Conservation (phyloP, 805 yeast species). For the Debaryomyces tyrocola region DNA sequence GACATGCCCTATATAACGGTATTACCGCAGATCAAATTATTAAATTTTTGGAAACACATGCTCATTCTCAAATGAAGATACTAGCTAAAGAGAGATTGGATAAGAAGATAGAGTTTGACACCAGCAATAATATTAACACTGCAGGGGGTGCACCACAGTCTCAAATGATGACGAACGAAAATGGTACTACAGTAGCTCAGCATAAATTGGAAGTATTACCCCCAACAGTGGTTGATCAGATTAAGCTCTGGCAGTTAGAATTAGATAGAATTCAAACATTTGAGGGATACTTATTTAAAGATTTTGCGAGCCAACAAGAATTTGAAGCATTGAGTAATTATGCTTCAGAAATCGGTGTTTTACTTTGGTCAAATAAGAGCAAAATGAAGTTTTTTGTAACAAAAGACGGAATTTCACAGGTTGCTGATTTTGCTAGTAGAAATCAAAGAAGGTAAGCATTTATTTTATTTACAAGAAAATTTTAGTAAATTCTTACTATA, state of each 20-base stretch:
- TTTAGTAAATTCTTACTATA: background rate
- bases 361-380: slow-evolving; percentile 78
- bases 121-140: slow-evolving; percentile 48
- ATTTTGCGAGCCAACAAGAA: slow-evolving; percentile 76
- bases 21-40: slow-evolving; percentile 95
- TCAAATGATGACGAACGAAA: slow-evolving; percentile 15
- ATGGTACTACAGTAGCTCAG: slow-evolving; percentile 32
- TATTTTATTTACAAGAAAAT: slow-evolving; percentile 5
- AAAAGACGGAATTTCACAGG: slow-evolving; percentile 80
- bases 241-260: slow-evolving; percentile 94
- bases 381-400: slow-evolving; percentile 82
- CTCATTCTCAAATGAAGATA: slow-evolving; percentile 87
- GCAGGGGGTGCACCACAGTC: slow-evolving; percentile 42
- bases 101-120: slow-evolving; percentile 65
- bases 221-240: slow-evolving; percentile 96
- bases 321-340: slow-evolving; percentile 70
- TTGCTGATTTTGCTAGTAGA: slow-evolving; percentile 87
- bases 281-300: slow-evolving; percentile 85
- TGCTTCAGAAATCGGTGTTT: slow-evolving; percentile 88
- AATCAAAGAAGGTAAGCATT: slow-evolving; percentile 18
- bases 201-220: slow-evolving; percentile 69
- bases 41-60: slow-evolving; percentile 84
- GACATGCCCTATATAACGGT: slow-evolving; percentile 81
- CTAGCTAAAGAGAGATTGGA: slow-evolving; percentile 67
- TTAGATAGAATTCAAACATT: slow-evolving; percentile 85